A percentile compares a stretch with the other conserved stretches of the same genome.
Conservation (phyloP, 177 flowering plant genomes). For the Tripterygium wilfordii region DNA sequence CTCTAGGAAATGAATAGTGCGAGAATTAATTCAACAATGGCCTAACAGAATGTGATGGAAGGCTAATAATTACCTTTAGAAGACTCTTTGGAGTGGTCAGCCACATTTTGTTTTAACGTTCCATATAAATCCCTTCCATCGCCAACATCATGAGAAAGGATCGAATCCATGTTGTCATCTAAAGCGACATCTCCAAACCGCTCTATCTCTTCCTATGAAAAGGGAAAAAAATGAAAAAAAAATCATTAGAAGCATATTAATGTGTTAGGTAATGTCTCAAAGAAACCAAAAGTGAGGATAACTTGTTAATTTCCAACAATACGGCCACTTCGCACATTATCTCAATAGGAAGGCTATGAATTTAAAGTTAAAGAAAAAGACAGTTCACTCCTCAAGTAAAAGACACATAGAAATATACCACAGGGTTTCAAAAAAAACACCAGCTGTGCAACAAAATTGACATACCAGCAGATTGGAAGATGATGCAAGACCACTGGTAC, state of each 20-base stretch:
- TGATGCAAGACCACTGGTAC: slow-evolving; percentile 65
- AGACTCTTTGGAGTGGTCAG: slow-evolving; percentile 60
- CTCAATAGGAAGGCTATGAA: too few relatives aligned
- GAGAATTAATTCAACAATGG: background rate
- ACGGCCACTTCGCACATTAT: too few relatives aligned
- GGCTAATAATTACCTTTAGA: slow-evolving; percentile 46
- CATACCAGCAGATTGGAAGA: slow-evolving; percentile 77
- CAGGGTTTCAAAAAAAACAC: background rate
- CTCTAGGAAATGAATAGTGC: background rate
- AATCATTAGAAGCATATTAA: background rate
- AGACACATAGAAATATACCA: too few relatives aligned
- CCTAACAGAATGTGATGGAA: background rate
- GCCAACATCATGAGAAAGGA: slow-evolving; percentile 69
- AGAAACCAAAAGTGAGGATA: too few relatives aligned
- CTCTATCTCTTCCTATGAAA: slow-evolving; percentile 81
- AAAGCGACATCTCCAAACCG: slow-evolving; percentile 66
- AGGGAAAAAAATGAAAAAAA: slow-evolving; percentile 17
- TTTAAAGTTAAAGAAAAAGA: too few relatives aligned
- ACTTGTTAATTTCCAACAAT: too few relatives aligned
- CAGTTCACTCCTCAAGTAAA: too few relatives aligned
- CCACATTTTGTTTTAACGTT: slow-evolving; percentile 52
- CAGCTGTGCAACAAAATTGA: background rate
- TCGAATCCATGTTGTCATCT: slow-evolving; percentile 78
- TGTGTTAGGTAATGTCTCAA: background rate
- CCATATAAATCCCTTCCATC: slow-evolving; percentile 73